phyloP scores from a whole-genome alignment of 176 grass and related monocot species.

The Hordeum marinum region DNA sequence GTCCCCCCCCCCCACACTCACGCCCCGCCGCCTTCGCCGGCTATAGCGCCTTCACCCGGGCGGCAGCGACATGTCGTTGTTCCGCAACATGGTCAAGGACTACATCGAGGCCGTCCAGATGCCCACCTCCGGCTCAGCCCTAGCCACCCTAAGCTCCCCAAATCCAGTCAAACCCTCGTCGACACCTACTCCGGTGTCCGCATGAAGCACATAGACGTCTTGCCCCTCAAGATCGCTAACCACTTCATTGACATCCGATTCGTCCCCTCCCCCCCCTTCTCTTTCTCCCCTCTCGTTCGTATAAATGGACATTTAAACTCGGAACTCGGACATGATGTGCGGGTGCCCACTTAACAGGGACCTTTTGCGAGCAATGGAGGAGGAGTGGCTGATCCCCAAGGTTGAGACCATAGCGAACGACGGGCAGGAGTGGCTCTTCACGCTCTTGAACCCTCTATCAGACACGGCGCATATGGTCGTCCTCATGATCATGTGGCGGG shows the following conservation, averaged over 20 bases:
- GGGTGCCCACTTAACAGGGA: no score
- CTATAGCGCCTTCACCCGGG: conserved; percentile 26
- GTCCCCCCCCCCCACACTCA: conserved; percentile 31
- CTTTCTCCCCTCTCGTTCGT: neutral
- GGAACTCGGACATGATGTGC: neutral
- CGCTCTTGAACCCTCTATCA: no score
- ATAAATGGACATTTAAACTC: neutral
- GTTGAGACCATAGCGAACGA: no score
- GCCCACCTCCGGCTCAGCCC: neutral
- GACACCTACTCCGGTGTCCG: conserved; percentile 36
- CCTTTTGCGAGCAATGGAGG: no score
- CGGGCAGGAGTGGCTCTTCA: no score
- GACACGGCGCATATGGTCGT: no score
- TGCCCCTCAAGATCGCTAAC: conserved; percentile 48
- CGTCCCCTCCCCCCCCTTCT: neutral
- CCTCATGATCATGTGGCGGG: no score
- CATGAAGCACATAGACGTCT: conserved; percentile 47
- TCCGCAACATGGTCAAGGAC: conserved; percentile 88
- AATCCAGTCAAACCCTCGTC: conserved; percentile 26
- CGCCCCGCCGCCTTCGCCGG: neutral
- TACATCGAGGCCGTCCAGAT: conserved; percentile 46
- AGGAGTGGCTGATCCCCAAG: no score
- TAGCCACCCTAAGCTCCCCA: conserved; percentile 23
- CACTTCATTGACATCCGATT: conserved; percentile 83
- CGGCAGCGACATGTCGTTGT: conserved; percentile 70